These are phyloP conservation scores for Marvania coccoides DNA, from an alignment of 139 green algal genomes.

Conservation along the genomic window DNA sequence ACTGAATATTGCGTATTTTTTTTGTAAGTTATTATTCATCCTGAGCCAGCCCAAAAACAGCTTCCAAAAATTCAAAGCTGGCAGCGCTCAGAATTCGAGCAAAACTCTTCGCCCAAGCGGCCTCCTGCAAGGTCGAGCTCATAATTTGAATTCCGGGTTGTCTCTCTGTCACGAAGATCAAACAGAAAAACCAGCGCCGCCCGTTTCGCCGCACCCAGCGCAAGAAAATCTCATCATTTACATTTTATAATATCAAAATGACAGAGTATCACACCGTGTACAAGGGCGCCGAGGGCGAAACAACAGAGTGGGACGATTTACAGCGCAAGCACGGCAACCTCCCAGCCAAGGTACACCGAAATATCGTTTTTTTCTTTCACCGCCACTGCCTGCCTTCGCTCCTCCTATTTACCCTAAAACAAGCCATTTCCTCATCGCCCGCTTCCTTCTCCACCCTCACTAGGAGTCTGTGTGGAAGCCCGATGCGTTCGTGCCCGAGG, in stretches of 20 bases:
- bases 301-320: constrained; percentile 83
- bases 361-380: not conserved
- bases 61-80: no score
- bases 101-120: not conserved
- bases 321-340: constrained; percentile 67
- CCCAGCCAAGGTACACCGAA: constrained; percentile 25
- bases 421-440: not conserved
- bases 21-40: no score
- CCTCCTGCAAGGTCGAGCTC: not conserved
- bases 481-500: constrained; percentile 42
- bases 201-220: not conserved
- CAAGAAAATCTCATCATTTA: not conserved
- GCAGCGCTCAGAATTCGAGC: no score
- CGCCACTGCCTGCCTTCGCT: not conserved
- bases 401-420: not conserved
- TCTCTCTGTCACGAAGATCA: constrained; percentile 1
- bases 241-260: constrained; percentile 22
- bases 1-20: no score
- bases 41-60: no score
- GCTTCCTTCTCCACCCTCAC: not conserved
- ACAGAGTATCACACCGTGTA: constrained; percentile 70
- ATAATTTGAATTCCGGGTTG: not conserved
- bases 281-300: constrained; percentile 52
- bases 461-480: constrained; percentile 48
- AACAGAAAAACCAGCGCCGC: not conserved